phyloP scores from a whole-genome alignment of 805 yeast genomes.

The Kockiozyma suomiensis region DNA sequence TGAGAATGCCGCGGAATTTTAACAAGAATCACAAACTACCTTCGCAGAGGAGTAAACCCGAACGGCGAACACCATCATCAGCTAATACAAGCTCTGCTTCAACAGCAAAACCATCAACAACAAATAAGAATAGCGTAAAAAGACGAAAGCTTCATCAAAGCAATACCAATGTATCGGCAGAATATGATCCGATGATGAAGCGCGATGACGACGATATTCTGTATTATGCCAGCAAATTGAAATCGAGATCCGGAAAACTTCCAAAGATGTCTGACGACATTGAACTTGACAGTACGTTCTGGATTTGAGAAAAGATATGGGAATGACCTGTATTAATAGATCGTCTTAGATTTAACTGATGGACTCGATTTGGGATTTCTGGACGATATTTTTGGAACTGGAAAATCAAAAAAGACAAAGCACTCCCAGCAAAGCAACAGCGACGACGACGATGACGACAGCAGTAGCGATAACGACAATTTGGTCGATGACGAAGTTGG shows the following conservation, averaged over 20 bases:
- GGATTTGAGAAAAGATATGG: neutral
- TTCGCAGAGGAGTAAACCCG: conserved; percentile 19
- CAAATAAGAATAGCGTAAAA: neutral
- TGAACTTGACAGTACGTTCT: conserved; percentile 55
- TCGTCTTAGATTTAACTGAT: conserved; percentile 63
- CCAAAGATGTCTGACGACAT: conserved; percentile 64
- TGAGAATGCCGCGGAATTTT: conserved; percentile 17
- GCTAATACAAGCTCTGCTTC: neutral
- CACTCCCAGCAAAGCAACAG: conserved; percentile 23
- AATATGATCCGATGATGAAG: conserved; percentile 50
- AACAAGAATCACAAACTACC: conserved; percentile 22
- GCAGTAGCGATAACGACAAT: neutral
- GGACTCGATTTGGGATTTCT: conserved; percentile 61
- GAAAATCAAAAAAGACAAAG: conserved; percentile 14
- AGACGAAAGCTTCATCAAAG: conserved; percentile 6
- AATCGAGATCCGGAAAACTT: conserved; percentile 52
- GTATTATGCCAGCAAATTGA: conserved; percentile 80
- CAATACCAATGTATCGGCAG: conserved; percentile 47
- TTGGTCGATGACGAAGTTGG: conserved; percentile 2
- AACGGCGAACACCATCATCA: neutral
- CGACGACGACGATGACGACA: conserved; percentile 25
- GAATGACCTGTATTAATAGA: neutral
- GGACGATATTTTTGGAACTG: conserved; percentile 29
- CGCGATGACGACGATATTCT: conserved; percentile 78
- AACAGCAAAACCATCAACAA: neutral